Evolutionary conservation across 1,284 basidiomycete genomes (phyloP).

Genomic region (Puccinia novopanici): DNA sequence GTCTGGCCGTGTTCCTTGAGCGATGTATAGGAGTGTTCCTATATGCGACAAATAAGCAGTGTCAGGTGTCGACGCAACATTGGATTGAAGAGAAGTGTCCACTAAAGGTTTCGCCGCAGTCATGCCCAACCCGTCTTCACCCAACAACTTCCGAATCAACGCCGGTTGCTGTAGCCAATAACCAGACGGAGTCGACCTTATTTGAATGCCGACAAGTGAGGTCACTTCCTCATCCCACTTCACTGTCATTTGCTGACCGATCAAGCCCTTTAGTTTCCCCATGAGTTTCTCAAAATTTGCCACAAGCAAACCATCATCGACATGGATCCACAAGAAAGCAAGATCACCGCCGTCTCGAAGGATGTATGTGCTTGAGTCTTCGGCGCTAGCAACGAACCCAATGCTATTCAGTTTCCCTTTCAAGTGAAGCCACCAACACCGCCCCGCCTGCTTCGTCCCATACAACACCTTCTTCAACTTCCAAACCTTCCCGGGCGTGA

Average conservation of each 20-base stretch:
- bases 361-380: not conserved
- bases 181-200: not conserved
- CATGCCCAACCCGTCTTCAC: too few relatives aligned
- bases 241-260: not conserved
- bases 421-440: not conserved
- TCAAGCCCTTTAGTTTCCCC: not conserved
- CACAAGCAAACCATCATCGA: not conserved
- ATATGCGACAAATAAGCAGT: too few relatives aligned
- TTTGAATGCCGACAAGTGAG: not conserved
- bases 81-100: too few relatives aligned
- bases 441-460: not conserved
- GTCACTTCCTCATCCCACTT: not conserved
- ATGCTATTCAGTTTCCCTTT: not conserved
- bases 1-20: too few relatives aligned
- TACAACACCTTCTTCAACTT: constrained; percentile 1
- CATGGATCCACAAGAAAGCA: not conserved
- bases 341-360: not conserved
- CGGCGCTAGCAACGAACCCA: not conserved
- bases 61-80: too few relatives aligned
- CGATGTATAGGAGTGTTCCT: too few relatives aligned
- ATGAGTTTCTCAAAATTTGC: not conserved
- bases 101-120: too few relatives aligned
- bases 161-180: not conserved
- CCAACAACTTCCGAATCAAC: too few relatives aligned
- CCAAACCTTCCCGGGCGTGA: not conserved